Conservation (phyloP, 768 basidiomycete genomes). For the Podaxis sp. region DNA sequence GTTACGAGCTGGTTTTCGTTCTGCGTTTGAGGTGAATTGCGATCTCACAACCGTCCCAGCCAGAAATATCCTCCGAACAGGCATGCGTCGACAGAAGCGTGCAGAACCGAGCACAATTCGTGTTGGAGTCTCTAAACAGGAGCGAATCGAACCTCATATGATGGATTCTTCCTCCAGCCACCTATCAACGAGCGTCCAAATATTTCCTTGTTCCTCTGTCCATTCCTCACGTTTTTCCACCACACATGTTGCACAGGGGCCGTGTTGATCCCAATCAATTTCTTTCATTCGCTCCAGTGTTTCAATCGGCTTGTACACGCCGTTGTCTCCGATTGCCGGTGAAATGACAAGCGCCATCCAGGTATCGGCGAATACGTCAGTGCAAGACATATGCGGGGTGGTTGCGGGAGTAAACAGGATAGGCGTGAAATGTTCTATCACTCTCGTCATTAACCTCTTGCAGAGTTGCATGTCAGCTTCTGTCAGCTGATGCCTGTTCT, state of each 20-base stretch:
- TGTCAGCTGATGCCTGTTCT: not conserved
- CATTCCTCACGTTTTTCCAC: constrained; percentile 63
- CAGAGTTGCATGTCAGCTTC: constrained; percentile 36
- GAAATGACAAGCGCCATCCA: constrained; percentile 75
- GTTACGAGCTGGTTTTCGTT: not conserved
- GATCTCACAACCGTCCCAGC: too few relatives aligned
- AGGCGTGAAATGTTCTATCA: constrained; percentile 71
- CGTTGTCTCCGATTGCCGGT: constrained; percentile 58
- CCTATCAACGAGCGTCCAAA: constrained; percentile 61
- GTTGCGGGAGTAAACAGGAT: constrained; percentile 68
- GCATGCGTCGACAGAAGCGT: not conserved
- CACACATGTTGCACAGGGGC: constrained; percentile 58
- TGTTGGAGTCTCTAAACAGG: not conserved
- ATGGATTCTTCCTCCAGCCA: constrained; percentile 42
- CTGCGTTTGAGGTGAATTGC: not conserved
- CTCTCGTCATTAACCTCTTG: constrained; percentile 43
- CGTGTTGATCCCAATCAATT: constrained; percentile 56
- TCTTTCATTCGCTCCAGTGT: constrained; percentile 59
- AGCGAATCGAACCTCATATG: not conserved
- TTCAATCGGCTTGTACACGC: constrained; percentile 71
- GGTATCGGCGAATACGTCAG: constrained; percentile 64
- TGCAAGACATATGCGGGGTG: constrained; percentile 73
- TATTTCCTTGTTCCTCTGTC: constrained; percentile 52
- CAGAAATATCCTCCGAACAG: not conserved
- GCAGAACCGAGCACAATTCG: not conserved